Evolutionary conservation across 495 filamentous ascomycete species (phyloP).

Genomic region (Polyplosphaeria fusca): DNA sequence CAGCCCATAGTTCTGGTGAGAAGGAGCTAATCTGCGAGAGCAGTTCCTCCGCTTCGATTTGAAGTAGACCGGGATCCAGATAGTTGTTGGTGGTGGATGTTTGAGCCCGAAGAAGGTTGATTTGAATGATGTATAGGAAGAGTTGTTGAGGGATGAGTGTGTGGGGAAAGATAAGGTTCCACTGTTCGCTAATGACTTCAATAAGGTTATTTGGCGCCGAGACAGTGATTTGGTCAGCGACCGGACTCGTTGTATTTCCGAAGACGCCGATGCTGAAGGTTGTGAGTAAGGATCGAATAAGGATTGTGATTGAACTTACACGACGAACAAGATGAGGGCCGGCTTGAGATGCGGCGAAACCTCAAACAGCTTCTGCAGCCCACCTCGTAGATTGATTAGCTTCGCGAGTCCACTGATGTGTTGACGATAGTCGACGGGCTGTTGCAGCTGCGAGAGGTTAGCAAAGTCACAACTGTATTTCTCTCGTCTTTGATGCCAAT

Average conservation of each 20-base stretch:
- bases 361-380: neutral
- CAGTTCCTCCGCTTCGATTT: slow-evolving; percentile 1
- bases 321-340: neutral
- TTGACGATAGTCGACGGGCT: slow-evolving; percentile 2
- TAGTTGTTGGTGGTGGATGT: neutral
- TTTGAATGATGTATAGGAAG: slow-evolving; percentile 7
- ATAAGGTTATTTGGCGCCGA: neutral
- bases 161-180: slow-evolving; percentile 4
- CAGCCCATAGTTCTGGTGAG: slow-evolving; percentile 6
- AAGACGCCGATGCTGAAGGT: neutral
- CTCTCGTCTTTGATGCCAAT: neutral
- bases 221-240: neutral
- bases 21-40: slow-evolving; percentile 2
- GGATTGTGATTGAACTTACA: slow-evolving; percentile 4
- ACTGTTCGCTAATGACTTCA: neutral
- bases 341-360: neutral
- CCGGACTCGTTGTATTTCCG: slow-evolving; percentile 2
- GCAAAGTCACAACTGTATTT: neutral
- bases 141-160: slow-evolving; percentile 3
- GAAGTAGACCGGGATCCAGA: neutral
- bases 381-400: slow-evolving; percentile 16
- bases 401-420: slow-evolving; percentile 4
- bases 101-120: slow-evolving; percentile 5
- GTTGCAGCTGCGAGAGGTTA: neutral
- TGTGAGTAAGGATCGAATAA: neutral